Conservation (phyloP, 2,329 filamentous ascomycete species). For the Ophiostoma pallidulum region DNA sequence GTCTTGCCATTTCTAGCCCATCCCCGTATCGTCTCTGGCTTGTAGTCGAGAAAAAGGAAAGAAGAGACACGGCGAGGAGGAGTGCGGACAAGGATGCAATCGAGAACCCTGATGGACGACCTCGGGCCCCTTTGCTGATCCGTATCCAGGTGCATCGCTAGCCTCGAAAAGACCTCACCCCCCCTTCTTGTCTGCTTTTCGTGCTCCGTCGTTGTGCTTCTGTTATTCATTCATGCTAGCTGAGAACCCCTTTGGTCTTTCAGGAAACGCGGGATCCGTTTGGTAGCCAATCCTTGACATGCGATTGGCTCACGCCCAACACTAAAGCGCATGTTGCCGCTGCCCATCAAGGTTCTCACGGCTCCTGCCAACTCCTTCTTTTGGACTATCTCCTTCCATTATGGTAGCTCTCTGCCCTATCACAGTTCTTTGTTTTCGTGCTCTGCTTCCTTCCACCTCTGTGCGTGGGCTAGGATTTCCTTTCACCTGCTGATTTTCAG, state of each 20-base stretch:
- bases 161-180: too few relatives aligned
- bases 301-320: slow-evolving; percentile 5
- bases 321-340: too few relatives aligned
- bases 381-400: too few relatives aligned
- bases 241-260: slow-evolving; percentile 11
- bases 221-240: background rate
- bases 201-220: background rate
- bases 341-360: slow-evolving; percentile 11
- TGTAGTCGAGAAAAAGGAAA: background rate
- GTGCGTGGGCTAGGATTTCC: too few relatives aligned
- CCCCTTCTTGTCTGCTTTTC: background rate
- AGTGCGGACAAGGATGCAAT: background rate
- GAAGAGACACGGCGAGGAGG: background rate
- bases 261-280: background rate
- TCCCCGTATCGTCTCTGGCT: too few relatives aligned
- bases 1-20: too few relatives aligned
- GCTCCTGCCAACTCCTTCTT: too few relatives aligned
- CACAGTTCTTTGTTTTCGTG: too few relatives aligned
- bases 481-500: too few relatives aligned
- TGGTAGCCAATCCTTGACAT: slow-evolving; percentile 5
- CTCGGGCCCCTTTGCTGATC: background rate
- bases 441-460: too few relatives aligned
- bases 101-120: slow-evolving; percentile 3
- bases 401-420: too few relatives aligned
- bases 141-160: too few relatives aligned